A percentile compares a stretch with the other conserved stretches of the same genome.
These are phyloP conservation scores for Botrytis porri DNA, from an alignment of 2,329 filamentous ascomycete genomes.

Conservation along the genomic window DNA sequence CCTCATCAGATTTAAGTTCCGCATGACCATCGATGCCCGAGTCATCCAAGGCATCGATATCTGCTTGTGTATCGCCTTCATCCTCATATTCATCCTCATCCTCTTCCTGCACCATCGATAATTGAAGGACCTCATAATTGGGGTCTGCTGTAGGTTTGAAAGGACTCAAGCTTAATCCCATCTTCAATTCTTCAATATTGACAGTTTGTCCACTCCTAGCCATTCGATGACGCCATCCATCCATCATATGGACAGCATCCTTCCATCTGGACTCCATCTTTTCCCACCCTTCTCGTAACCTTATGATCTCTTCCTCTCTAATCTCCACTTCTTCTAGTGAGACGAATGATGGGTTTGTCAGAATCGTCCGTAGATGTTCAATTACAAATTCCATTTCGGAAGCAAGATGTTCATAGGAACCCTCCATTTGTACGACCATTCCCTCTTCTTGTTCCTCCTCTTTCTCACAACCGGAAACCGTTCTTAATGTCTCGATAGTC, in stretches of 20 bases:
- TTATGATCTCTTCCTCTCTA: constrained; percentile 86
- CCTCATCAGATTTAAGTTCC: constrained; percentile 34
- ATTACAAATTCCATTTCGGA: constrained; percentile 73
- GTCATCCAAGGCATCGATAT: constrained; percentile 39
- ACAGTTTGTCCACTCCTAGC: constrained; percentile 66
- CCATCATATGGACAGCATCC: constrained; percentile 86
- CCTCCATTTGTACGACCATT: constrained; percentile 34
- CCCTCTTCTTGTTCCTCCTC: constrained; percentile 35
- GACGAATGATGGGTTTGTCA: constrained; percentile 96
- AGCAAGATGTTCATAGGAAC: constrained; percentile 62
- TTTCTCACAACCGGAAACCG: constrained; percentile 60
- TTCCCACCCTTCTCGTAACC: constrained; percentile 82
- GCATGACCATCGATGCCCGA: constrained; percentile 24
- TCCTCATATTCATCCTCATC: constrained; percentile 25
- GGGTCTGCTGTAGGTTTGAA: constrained; percentile 53
- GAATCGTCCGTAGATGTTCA: constrained; percentile 74
- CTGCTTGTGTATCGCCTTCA: constrained; percentile 37
- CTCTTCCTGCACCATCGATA: constrained; percentile 29
- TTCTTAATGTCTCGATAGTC: constrained; percentile 68
- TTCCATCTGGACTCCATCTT: constrained; percentile 90
- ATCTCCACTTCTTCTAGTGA: constrained; percentile 90
- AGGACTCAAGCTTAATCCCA: constrained; percentile 63
- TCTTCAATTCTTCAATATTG: constrained; percentile 64
- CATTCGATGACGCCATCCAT: constrained; percentile 86
- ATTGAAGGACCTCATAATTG: constrained; percentile 43